Evolutionary conservation across 805 yeast genomes (phyloP).

Genomic region (Suhomyces sp.): DNA sequence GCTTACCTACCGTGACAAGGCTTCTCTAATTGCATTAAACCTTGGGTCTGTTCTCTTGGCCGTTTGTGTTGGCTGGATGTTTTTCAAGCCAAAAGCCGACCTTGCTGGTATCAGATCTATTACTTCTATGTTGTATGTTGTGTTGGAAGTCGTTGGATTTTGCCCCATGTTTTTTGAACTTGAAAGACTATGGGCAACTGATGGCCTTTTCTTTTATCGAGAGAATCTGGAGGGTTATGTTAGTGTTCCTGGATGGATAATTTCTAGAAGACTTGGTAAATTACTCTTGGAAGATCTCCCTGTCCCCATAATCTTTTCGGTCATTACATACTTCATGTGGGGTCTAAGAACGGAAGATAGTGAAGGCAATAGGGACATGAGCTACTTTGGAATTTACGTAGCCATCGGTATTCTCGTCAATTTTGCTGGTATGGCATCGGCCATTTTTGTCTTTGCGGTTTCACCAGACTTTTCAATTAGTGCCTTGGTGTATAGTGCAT

Average conservation of each 20-base stretch:
- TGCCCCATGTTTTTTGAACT: constrained; percentile 40
- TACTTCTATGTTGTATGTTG: constrained; percentile 36
- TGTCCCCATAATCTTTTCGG: constrained; percentile 56
- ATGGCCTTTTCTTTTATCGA: constrained; percentile 41
- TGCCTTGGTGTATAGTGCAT: constrained; percentile 16
- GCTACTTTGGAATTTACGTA: constrained; percentile 22
- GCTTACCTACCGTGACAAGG: constrained; percentile 32
- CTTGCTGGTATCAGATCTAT: constrained; percentile 65
- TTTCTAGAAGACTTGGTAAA: constrained; percentile 66
- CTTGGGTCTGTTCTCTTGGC: constrained; percentile 52
- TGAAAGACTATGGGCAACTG: constrained; percentile 38
- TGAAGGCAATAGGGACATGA: constrained; percentile 14
- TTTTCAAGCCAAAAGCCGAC: constrained; percentile 58
- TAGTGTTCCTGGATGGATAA: constrained; percentile 62
- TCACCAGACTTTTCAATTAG: constrained; percentile 20
- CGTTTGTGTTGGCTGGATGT: constrained; percentile 73
- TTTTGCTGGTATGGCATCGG: constrained; percentile 20
- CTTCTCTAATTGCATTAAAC: constrained; percentile 34
- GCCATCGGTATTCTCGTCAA: constrained; percentile 18
- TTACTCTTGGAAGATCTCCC: constrained; percentile 68
- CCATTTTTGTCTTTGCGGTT: constrained; percentile 22
- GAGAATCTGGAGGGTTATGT: constrained; percentile 73
- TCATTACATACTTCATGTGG: constrained; percentile 73
- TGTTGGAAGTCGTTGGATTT: constrained; percentile 41
- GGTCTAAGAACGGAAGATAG: constrained; percentile 50